These are phyloP conservation scores for Cardamine chenopodiifolia DNA, from an alignment of 345 rosid genomes.

Conservation along the genomic window DNA sequence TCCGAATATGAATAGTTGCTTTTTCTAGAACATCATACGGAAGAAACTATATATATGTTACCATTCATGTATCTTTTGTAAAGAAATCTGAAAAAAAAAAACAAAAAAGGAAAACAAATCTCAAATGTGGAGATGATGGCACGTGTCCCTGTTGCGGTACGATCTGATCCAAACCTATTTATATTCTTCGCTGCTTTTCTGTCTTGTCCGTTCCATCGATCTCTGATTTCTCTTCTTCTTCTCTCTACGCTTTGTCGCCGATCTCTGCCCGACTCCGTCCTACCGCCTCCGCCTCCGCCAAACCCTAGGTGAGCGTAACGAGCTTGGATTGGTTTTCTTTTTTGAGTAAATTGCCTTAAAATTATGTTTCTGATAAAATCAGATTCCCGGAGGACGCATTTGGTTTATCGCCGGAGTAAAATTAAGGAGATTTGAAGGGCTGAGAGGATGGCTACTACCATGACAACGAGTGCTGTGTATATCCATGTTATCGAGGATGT, in stretches of 20 bases:
- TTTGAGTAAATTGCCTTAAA: neutral
- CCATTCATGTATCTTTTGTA: too few relatives aligned
- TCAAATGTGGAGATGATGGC: constrained; percentile 50
- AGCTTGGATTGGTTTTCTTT: neutral
- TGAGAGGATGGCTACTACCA: constrained; percentile 57
- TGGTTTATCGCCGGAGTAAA: neutral
- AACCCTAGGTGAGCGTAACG: constrained; percentile 35
- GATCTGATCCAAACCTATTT: constrained; percentile 99
- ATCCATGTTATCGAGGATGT: constrained; percentile 91
- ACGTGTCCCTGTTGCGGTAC: constrained; percentile 56
- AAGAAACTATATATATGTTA: neutral
- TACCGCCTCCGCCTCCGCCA: constrained; percentile 7
- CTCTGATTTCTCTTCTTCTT: constrained; percentile 15
- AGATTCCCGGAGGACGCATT: constrained; percentile 10
- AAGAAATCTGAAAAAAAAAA: too few relatives aligned
- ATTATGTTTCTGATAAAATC: constrained; percentile 9
- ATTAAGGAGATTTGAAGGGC: constrained; percentile 26
- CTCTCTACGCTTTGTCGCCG: constrained; percentile 39
- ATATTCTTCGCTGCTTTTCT: constrained; percentile 73
- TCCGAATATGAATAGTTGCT: too few relatives aligned
- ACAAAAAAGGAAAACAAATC: neutral
- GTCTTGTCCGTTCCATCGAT: constrained; percentile 57
- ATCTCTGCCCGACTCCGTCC: constrained; percentile 27
- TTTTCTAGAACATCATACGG: neutral
- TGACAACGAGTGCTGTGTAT: constrained; percentile 82